Conservation (phyloP, 345 rosid genomes). For the Acer negundo region DNA sequence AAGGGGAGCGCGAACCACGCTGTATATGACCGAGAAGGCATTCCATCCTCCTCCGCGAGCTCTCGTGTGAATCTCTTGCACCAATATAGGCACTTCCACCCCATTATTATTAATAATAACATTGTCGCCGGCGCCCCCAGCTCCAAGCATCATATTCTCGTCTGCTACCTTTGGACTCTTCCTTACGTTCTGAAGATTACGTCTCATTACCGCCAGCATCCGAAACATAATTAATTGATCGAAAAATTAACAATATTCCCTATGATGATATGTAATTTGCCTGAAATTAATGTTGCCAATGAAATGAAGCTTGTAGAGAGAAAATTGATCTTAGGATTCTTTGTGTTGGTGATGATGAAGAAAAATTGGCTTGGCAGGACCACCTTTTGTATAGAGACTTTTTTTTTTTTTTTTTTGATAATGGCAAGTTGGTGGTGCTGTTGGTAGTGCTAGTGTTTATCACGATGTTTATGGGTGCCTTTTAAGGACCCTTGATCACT, state of each 20-base stretch:
- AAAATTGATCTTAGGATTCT: not conserved
- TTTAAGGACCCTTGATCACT: conserved; percentile 23
- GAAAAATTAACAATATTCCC: too few species aligned
- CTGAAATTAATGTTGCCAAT: not conserved
- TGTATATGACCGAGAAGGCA: conserved; percentile 40
- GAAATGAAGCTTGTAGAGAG: not conserved
- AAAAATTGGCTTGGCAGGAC: not conserved
- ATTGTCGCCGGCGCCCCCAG: not conserved
- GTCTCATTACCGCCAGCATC: conserved; percentile 36
- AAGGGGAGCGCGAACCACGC: conserved; percentile 50
- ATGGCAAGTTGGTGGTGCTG: conserved; percentile 39
- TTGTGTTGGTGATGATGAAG: not conserved
- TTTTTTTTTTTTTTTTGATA: conserved; percentile 18
- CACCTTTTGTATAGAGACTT: conserved; percentile 8
- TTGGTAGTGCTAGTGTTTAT: conserved; percentile 46
- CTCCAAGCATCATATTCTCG: conserved; percentile 55
- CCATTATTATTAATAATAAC: conserved; percentile 14
- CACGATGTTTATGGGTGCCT: conserved; percentile 32
- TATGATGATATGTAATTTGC: not conserved
- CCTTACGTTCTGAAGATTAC: conserved; percentile 51
- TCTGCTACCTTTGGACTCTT: conserved; percentile 79
- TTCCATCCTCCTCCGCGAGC: conserved; percentile 21
- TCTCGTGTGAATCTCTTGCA: conserved; percentile 4
- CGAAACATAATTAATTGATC: conserved; percentile 36
- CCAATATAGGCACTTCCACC: conserved; percentile 27